These are phyloP conservation scores for Xylaria sp. DNA, from an alignment of 2,329 filamentous ascomycete species.

Conservation along the genomic window DNA sequence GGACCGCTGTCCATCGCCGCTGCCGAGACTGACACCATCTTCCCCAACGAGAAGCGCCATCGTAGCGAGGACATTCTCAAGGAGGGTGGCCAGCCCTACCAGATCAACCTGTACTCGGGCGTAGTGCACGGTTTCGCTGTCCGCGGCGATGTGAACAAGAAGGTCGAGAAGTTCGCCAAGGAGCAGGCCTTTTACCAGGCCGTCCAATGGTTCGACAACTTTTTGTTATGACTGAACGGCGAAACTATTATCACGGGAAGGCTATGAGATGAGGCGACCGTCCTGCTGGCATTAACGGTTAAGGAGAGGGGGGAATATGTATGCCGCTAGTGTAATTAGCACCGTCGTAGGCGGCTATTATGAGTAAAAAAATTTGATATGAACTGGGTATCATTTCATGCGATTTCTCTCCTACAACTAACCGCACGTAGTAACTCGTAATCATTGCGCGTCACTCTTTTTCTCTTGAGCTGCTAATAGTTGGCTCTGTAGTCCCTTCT, in stretches of 20 bases:
- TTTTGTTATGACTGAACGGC: constrained; percentile 41
- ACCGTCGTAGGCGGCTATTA: background rate
- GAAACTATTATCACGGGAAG: constrained; percentile 8
- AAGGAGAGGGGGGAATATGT: background rate
- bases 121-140: constrained; percentile 81
- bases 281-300: background rate
- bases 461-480: constrained; percentile 54
- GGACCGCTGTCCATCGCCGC: constrained; percentile 75
- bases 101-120: constrained; percentile 80
- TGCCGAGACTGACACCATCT: constrained; percentile 72
- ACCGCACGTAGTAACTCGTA: background rate
- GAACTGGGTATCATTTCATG: constrained; percentile 21
- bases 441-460: constrained; percentile 22
- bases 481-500: constrained; percentile 73
- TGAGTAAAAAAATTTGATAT: constrained; percentile 12
- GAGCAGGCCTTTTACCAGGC: constrained; percentile 85
- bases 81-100: constrained; percentile 70
- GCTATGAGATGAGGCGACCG: constrained; percentile 24
- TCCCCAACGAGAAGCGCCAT: constrained; percentile 72
- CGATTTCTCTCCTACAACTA: background rate
- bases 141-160: constrained; percentile 69
- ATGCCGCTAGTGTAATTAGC: background rate
- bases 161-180: constrained; percentile 74
- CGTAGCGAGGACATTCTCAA: constrained; percentile 72
- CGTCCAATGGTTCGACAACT: constrained; percentile 75